phyloP scores from a whole-genome alignment of 768 basidiomycete genomes.

The Lactarius indigo region DNA sequence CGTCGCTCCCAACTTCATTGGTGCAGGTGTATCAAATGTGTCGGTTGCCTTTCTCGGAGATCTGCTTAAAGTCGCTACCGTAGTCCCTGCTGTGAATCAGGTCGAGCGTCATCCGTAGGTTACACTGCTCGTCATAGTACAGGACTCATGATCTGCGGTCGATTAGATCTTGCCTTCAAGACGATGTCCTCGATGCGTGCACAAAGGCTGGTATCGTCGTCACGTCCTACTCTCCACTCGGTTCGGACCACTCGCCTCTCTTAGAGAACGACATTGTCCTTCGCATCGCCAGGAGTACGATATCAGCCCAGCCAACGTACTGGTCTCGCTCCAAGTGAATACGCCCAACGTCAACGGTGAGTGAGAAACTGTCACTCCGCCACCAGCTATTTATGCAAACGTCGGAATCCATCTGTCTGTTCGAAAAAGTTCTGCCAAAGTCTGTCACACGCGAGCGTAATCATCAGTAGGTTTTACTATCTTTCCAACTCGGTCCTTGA shows the following conservation, averaged over 20 bases:
- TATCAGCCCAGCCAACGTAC: constrained; percentile 59
- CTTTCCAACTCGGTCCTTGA: neutral
- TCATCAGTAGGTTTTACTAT: constrained; percentile 41
- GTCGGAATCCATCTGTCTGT: constrained; percentile 4
- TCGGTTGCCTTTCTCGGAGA: constrained; percentile 59
- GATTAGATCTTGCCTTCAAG: constrained; percentile 57
- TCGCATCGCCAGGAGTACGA: constrained; percentile 59
- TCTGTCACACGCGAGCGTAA: constrained; percentile 70
- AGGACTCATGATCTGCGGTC: neutral
- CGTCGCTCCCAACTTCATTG: constrained; percentile 11
- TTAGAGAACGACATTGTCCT: constrained; percentile 55
- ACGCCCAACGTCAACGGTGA: constrained; percentile 51
- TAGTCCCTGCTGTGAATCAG: constrained; percentile 77
- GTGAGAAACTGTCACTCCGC: constrained; percentile 20
- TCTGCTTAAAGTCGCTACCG: constrained; percentile 50
- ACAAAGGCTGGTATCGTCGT: constrained; percentile 59
- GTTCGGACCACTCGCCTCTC: constrained; percentile 66
- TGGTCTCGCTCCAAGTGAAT: constrained; percentile 74
- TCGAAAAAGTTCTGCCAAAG: constrained; percentile 61
- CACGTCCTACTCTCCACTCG: constrained; percentile 79
- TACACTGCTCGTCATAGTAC: neutral
- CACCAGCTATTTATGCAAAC: constrained; percentile 24
- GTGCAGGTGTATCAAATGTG: constrained; percentile 64
- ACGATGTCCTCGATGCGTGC: constrained; percentile 62
- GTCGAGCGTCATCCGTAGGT: constrained; percentile 70